Percentiles rank a stretch among this genome's conserved stretches.
Conservation (phyloP, 441 rosid species). For the Syzygium syzygioides region DNA sequence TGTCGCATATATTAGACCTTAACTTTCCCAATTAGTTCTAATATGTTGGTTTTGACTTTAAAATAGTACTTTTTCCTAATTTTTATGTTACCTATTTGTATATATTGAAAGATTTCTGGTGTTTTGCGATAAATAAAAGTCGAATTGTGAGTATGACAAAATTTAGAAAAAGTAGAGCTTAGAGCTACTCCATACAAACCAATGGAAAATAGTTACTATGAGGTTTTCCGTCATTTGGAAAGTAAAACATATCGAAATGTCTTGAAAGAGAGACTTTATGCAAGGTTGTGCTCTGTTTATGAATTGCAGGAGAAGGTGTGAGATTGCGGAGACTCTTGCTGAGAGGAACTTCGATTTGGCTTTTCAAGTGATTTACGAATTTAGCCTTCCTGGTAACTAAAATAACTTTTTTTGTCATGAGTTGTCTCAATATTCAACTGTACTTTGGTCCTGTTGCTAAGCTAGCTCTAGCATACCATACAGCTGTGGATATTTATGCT, state of each 20-base stretch:
- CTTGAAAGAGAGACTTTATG: slow-evolving; percentile 1
- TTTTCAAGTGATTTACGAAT: slow-evolving; percentile 84
- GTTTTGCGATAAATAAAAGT: neutral
- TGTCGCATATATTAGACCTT: neutral
- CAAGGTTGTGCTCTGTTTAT: slow-evolving; percentile 14
- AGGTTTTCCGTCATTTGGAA: neutral
- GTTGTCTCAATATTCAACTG: neutral
- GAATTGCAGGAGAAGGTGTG: slow-evolving; percentile 74
- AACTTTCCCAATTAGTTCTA: neutral
- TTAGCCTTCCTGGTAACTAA: slow-evolving; percentile 77
- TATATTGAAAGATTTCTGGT: neutral
- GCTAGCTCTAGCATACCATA: slow-evolving; percentile 13
- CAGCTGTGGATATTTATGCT: slow-evolving; percentile 98
- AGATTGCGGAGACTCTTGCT: slow-evolving; percentile 82
- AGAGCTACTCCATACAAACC: neutral
- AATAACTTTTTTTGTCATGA: neutral
- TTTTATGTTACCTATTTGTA: neutral
- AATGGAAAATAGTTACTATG: neutral
- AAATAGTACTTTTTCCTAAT: neutral
- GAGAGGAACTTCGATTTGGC: slow-evolving; percentile 96
- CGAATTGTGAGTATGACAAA: neutral
- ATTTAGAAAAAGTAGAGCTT: neutral
- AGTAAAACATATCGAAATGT: neutral
- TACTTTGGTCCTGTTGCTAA: neutral
- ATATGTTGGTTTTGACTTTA: neutral